phyloP scores from a whole-genome alignment of 2,329 filamentous ascomycete species.

The Colletotrichum sp. region DNA sequence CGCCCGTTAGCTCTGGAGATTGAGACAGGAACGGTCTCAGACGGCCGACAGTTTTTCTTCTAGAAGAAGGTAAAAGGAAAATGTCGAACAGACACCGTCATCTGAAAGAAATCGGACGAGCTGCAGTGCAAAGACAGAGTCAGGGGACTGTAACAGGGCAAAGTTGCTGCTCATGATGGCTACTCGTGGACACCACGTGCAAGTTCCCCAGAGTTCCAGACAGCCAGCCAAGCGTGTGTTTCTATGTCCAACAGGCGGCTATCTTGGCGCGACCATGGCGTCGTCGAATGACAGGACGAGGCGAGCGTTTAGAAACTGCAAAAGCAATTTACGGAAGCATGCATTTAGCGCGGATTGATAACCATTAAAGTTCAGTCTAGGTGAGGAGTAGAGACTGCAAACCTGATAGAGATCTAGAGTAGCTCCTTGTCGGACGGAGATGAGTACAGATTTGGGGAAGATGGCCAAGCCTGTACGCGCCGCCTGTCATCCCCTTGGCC shows the following conservation, averaged over 20 bases:
- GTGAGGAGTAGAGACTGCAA: neutral
- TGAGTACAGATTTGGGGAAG: conserved; percentile 3
- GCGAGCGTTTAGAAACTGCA: neutral
- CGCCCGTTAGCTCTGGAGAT: neutral
- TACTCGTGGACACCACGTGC: neutral
- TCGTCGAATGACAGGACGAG: neutral
- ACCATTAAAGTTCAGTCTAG: neutral
- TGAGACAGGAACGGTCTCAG: conserved; percentile 2
- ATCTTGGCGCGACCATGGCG: neutral
- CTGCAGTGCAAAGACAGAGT: neutral
- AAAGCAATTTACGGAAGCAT: neutral
- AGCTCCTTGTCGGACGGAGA: conserved; percentile 1
- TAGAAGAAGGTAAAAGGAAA: neutral
- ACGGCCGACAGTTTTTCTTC: neutral
- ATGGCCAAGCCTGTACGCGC: neutral
- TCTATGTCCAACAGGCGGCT: neutral
- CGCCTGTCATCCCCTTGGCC: neutral
- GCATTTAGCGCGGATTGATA: neutral
- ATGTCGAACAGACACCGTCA: neutral
- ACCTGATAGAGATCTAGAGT: neutral
- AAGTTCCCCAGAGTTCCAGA: neutral
- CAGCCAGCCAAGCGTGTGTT: neutral
- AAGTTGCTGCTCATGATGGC: neutral
- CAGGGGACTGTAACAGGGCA: neutral
- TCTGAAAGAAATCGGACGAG: neutral